Base-by-base conservation (phyloP, 1,284 basidiomycete species). In the Psilocybe mexicana region DNA sequence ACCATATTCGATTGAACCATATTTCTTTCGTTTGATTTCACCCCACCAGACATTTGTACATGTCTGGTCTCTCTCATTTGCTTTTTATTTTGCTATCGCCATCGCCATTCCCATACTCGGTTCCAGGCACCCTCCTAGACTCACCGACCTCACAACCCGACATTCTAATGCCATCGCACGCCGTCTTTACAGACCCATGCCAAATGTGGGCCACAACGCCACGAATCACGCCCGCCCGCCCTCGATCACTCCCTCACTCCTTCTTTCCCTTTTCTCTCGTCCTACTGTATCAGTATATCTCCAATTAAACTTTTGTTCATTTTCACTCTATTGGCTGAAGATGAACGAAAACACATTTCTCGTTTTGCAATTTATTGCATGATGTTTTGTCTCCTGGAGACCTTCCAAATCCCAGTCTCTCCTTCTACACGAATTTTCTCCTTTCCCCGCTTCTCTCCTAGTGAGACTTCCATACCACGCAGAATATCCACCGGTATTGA, bases 1-100 rank as follows among this genome's bases (percentile, higher is more conserved):
- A 61, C 47, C 55, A 42, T 53, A 58, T 59, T 53, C n/a, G 58
- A 54, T 55, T 48, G 44, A 35, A 57, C 64, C 55, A 60, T 64
- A 60, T 61, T 44, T 61, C 54, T 65, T 51, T 61, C 61, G 54
- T 61, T 60, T 61, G 57, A 61, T 61, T 59, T 51, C 57, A 54
- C 52, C 52, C 55, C 62, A 59, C 54, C 52, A 57, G 58, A 63
- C 61, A 61, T 54, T 47, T 60, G 57, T 59, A 52, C 42, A 43
- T 30, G 40, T 46, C 44, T 61, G 52, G 43, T 64, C 56, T 60
- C 54, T 60, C 53, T 57, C 60, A 60, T 40, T 59, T 63, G 67
- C 67, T 67, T 64, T 18, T 66, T 63, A 56, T 63, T 63, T 60
- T 67, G 67, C 67, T 69, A 62, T 69, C 66, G 64, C 62, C 62